phyloP scores from a whole-genome alignment of 148 eudicot species.

The Dysphania ambrosioides region DNA sequence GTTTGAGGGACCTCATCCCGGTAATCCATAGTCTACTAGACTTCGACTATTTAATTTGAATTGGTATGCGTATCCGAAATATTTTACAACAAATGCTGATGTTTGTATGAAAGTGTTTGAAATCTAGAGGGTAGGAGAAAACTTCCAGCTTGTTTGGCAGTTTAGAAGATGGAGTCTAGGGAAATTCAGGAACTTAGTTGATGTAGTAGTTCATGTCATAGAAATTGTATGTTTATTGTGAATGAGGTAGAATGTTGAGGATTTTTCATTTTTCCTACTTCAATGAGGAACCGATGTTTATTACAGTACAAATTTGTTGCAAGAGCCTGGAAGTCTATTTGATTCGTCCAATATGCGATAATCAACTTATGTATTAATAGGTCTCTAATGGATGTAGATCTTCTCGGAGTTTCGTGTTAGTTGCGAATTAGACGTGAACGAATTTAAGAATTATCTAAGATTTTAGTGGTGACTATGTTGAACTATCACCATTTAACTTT shows the following conservation, averaged over 20 bases:
- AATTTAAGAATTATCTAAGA: neutral
- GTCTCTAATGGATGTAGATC: neutral
- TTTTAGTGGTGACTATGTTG: neutral
- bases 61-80: too few relatives aligned
- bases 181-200: neutral
- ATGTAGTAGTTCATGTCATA: neutral
- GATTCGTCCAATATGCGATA: neutral
- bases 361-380: neutral
- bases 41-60: too few relatives aligned
- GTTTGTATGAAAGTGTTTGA: too few relatives aligned
- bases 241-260: neutral
- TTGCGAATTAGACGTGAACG: too few relatives aligned
- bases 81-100: too few relatives aligned
- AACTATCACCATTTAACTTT: neutral
- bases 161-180: neutral
- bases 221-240: neutral
- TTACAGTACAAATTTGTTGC: neutral
- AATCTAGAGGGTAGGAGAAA: too few relatives aligned
- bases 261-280: neutral
- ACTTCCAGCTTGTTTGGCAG: neutral
- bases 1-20: neutral
- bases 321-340: neutral
- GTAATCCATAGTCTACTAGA: neutral
- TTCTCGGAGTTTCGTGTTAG: too few relatives aligned
- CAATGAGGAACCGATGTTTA: neutral